Conservation (phyloP, 495 filamentous ascomycete genomes). For the Neohortaea acidophila region DNA sequence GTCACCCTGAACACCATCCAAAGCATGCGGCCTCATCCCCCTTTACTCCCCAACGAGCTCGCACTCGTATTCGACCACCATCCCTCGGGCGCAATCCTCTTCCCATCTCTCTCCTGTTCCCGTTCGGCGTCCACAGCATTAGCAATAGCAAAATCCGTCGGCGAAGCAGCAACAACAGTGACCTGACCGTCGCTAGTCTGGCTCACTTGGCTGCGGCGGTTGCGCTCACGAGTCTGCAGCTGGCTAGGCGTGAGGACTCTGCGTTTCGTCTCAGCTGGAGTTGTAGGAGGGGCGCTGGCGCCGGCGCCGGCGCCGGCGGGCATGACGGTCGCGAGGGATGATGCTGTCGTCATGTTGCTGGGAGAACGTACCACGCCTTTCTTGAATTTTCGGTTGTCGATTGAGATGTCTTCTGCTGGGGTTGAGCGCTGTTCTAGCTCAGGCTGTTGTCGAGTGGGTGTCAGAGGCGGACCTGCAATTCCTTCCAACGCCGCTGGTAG, state of each 20-base stretch:
- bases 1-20: too few relatives aligned
- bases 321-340: not conserved
- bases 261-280: not conserved
- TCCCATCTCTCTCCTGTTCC: not conserved
- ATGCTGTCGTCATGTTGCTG: not conserved
- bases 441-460: not conserved
- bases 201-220: not conserved
- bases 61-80: not conserved
- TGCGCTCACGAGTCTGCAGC: not conserved
- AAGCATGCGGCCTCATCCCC: too few relatives aligned
- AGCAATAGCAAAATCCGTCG: not conserved
- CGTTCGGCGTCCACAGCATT: not conserved
- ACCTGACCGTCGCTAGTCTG: not conserved
- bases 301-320: too few relatives aligned
- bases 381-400: too few relatives aligned
- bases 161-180: not conserved
- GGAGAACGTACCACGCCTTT: too few relatives aligned
- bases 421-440: not conserved
- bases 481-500: too few relatives aligned
- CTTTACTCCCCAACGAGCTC: too few relatives aligned
- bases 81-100: not conserved
- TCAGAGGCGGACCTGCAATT: not conserved
- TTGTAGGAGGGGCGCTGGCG: not conserved
- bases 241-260: not conserved
- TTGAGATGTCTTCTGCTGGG: not conserved